These are phyloP conservation scores for Centaurea solstitialis DNA, from an alignment of 129 eudicot species.

Conservation along the genomic window DNA sequence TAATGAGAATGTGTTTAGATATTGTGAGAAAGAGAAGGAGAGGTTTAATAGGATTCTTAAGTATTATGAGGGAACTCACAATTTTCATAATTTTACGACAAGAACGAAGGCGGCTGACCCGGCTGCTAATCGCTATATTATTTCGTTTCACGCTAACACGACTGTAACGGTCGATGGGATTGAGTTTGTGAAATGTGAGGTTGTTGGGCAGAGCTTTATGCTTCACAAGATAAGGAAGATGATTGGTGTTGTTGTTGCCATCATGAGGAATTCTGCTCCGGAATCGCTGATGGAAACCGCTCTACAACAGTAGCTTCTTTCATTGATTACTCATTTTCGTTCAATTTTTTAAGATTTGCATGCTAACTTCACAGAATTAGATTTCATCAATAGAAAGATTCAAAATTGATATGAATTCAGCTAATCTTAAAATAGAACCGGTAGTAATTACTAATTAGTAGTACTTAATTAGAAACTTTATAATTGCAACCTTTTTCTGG, in stretches of 20 bases:
- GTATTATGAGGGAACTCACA: constrained; percentile 82
- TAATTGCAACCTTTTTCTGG: not conserved
- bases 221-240: constrained; percentile 93
- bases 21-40: constrained; percentile 63
- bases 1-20: constrained; percentile 43
- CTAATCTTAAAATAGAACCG: not conserved
- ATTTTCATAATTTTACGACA: constrained; percentile 90
- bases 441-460: too few relatives aligned
- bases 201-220: constrained; percentile 96
- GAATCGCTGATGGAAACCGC: constrained; percentile 74
- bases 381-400: not conserved
- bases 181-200: constrained; percentile 91
- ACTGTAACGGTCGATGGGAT: constrained; percentile 65
- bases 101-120: constrained; percentile 86
- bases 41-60: constrained; percentile 80
- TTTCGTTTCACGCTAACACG: constrained; percentile 68
- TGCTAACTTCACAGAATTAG: not conserved
- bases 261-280: constrained; percentile 77
- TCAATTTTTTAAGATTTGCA: not conserved
- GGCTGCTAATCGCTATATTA: constrained; percentile 64
- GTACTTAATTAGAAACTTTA: too few relatives aligned
- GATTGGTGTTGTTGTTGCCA: constrained; percentile 89
- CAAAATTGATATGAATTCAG: not conserved
- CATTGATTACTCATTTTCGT: not conserved
- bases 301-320: constrained; percentile 56